Percentiles rank a stretch among this genome's conserved stretches.
Conservation (phyloP, 2,329 filamentous ascomycete genomes). For the Fusarium tupiense region DNA sequence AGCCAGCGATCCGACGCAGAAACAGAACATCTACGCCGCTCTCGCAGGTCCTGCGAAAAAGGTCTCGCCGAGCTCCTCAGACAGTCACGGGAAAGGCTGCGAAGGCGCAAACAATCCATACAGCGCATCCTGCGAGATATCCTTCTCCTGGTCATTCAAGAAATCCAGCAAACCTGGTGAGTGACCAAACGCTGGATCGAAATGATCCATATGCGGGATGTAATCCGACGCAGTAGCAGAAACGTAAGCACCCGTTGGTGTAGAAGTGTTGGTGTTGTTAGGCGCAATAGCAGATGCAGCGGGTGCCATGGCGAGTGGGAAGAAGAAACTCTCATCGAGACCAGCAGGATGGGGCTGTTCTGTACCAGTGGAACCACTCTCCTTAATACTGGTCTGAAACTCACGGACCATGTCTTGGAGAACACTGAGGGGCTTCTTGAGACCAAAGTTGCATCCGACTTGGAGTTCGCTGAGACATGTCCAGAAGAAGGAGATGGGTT, state of each 20-base stretch:
- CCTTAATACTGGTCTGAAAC: conserved; percentile 45
- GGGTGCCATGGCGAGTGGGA: conserved; percentile 42
- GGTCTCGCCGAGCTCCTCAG: conserved; percentile 31
- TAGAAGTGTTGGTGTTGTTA: conserved; percentile 5
- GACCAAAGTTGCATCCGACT: conserved; percentile 49
- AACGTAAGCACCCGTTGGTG: conserved; percentile 34
- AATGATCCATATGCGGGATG: conserved; percentile 39
- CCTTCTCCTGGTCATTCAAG: conserved; percentile 45
- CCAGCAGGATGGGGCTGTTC: conserved; percentile 37
- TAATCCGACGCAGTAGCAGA: conserved; percentile 29
- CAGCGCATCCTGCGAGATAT: conserved; percentile 46
- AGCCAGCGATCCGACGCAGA: neutral
- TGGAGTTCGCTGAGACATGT: conserved; percentile 49
- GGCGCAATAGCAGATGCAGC: conserved; percentile 11
- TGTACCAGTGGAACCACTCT: conserved; percentile 33
- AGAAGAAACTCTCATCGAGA: conserved; percentile 47
- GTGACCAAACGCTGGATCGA: conserved; percentile 38
- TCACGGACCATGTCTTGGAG: conserved; percentile 48
- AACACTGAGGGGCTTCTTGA: conserved; percentile 49
- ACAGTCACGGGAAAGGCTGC: conserved; percentile 44
- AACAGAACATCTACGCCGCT: conserved; percentile 8
- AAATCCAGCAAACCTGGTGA: conserved; percentile 43
- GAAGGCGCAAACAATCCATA: conserved; percentile 46
- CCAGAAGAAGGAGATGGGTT: conserved; percentile 52
- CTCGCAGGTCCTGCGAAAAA: conserved; percentile 24